Conservation (phyloP, 352 stramenopile species). For the Phytophthora brassicae region DNA sequence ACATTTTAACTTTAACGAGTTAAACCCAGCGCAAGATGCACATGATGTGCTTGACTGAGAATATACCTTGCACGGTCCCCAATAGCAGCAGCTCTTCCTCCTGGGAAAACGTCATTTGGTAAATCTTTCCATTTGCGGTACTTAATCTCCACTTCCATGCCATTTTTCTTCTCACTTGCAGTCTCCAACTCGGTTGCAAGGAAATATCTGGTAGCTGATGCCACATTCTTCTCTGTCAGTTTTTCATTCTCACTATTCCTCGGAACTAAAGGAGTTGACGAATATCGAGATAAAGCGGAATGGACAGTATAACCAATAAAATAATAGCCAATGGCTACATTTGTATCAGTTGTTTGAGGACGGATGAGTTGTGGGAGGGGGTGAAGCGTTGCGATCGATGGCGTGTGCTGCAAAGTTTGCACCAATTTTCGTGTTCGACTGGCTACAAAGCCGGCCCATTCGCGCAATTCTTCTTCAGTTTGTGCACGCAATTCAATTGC, state of each 20-base stretch:
- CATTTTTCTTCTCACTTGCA: constrained; percentile 53
- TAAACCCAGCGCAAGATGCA: constrained; percentile 56
- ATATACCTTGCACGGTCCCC: constrained; percentile 82
- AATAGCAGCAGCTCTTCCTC: constrained; percentile 54
- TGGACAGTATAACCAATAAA: constrained; percentile 74
- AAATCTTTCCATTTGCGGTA: constrained; percentile 76
- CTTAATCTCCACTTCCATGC: constrained; percentile 61
- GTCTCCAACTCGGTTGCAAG: constrained; percentile 70
- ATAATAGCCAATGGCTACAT: constrained; percentile 49
- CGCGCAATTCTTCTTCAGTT: constrained; percentile 57
- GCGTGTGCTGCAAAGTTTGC: constrained; percentile 74
- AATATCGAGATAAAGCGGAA: too few species aligned
- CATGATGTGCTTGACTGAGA: constrained; percentile 68
- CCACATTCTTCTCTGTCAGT: constrained; percentile 45
- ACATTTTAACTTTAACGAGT: constrained; percentile 46
- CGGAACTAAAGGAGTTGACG: neutral
- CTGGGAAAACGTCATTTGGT: constrained; percentile 60
- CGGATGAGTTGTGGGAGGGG: constrained; percentile 69
- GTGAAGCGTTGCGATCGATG: constrained; percentile 63
- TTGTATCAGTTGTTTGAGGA: constrained; percentile 2
- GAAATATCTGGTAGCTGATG: constrained; percentile 75
- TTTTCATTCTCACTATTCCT: constrained; percentile 27
- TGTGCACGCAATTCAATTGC: constrained; percentile 57
- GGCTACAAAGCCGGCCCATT: constrained; percentile 79
- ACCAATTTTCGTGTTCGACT: constrained; percentile 86